These are phyloP conservation scores for Syncephalastrum sp. DNA, from an alignment of 371 early-diverging fungal species.

Conservation along the genomic window DNA sequence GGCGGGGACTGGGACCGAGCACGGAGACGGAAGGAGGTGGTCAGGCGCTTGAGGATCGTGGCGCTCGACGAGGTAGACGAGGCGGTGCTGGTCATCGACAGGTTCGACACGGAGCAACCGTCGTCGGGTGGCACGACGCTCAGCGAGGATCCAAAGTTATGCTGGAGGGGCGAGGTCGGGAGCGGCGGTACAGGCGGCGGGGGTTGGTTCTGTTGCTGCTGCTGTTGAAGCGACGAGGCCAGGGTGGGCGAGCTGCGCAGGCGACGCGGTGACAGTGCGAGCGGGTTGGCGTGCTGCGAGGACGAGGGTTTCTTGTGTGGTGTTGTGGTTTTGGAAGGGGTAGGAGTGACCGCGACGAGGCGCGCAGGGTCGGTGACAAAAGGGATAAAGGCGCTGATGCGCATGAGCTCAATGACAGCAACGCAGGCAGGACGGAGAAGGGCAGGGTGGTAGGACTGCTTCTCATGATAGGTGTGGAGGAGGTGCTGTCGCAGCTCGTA, in stretches of 20 bases:
- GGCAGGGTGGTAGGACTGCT: conserved; percentile 33
- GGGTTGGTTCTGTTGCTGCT: not conserved
- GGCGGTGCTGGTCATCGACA: not conserved
- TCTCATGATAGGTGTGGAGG: conserved; percentile 22
- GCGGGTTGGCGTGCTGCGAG: not conserved
- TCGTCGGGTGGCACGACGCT: no score
- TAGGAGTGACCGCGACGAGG: conserved; percentile 1
- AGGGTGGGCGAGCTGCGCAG: conserved; percentile 3
- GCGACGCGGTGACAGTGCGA: conserved; percentile 9
- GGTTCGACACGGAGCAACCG: no score
- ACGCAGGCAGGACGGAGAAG: conserved; percentile 29
- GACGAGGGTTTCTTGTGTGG: not conserved
- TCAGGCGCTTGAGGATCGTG: conserved; percentile 16
- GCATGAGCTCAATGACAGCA: conserved; percentile 34
- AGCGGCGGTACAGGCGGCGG: not conserved
- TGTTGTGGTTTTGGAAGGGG: conserved; percentile 3
- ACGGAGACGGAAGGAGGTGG: conserved; percentile 18
- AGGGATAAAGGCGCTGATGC: conserved; percentile 42
- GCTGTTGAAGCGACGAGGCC: conserved; percentile 5
- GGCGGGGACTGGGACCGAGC: conserved; percentile 25
- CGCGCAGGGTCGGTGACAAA: conserved; percentile 33
- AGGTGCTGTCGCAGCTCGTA: conserved; percentile 32
- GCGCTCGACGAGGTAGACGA: not conserved
- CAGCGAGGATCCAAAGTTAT: no score
- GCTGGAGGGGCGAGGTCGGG: not conserved